These are phyloP conservation scores for Zygosaccharomyces kombuchaensis DNA, from an alignment of 805 yeast species.

Conservation along the genomic window DNA sequence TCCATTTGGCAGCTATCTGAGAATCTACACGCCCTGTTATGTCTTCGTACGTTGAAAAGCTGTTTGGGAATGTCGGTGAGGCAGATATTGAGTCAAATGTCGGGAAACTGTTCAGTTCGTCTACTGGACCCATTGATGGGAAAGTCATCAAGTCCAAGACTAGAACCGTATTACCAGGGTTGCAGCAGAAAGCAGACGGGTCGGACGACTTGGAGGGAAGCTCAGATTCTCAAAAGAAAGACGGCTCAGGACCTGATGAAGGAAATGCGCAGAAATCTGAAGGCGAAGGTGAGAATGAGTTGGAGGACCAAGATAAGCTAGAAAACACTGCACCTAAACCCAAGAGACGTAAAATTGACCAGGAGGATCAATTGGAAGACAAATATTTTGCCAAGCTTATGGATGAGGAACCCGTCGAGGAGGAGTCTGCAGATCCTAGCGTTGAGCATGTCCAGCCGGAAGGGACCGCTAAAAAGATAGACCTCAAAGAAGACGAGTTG, in stretches of 20 bases:
- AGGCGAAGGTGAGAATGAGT: conserved; percentile 10
- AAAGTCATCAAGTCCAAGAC: conserved; percentile 15
- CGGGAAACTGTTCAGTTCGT: conserved; percentile 36
- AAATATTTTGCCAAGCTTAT: conserved; percentile 49
- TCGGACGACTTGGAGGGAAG: not conserved
- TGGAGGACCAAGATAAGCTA: conserved; percentile 14
- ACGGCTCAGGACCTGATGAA: conserved; percentile 21
- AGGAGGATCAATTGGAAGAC: conserved; percentile 48
- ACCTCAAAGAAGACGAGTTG: conserved; percentile 65
- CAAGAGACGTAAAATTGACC: conserved; percentile 14
- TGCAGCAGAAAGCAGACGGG: not conserved
- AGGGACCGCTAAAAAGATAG: conserved; percentile 45
- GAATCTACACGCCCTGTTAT: conserved; percentile 2
- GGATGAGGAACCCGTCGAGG: conserved; percentile 22
- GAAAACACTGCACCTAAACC: conserved; percentile 14
- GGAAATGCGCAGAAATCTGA: conserved; percentile 12
- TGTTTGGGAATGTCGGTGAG: conserved; percentile 34
- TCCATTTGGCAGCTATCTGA: not conserved
- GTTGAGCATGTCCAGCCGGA: conserved; percentile 26
- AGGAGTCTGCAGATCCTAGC: conserved; percentile 16
- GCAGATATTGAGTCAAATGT: conserved; percentile 34
- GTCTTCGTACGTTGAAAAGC: conserved; percentile 30
- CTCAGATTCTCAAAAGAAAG: conserved; percentile 8
- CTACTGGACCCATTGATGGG: conserved; percentile 46
- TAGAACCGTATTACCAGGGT: conserved; percentile 22